Evolutionary conservation across 1,284 basidiomycete species (phyloP), one percentile per base, ranked within the genome.

Genomic region (Pseudozyma sp.): DNA sequence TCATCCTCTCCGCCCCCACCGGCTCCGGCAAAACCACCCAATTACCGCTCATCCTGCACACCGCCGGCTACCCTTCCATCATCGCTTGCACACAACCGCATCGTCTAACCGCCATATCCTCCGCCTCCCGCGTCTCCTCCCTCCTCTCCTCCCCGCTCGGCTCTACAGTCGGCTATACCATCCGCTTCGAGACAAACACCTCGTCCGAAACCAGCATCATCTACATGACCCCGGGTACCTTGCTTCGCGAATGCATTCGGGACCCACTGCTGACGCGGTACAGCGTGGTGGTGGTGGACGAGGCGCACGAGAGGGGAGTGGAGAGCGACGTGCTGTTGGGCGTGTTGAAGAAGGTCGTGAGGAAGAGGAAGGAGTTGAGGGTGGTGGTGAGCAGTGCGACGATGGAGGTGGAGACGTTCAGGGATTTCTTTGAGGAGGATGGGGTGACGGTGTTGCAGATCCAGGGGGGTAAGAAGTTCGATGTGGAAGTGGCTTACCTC

Each of bases 361-460:
- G 90, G 57, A 95, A 96, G 83, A 89, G 96, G 45, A 92, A 93
- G 3, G 90, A 92, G 7, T 88, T 99, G 46, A 89, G 97, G 24
- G 87, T 99, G 29, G 91, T 99, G 45, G 90, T 99, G 35, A 95
- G 94, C 4, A 97, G 94, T 5, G 97, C 97, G 1, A 99, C 96
- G 0, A 89, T 98, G 19, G 95, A 98, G 84, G 96, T 94, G 39
- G 88, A 90, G 48, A 89, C 90, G 11, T 94, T 99, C 77, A 86
- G 92, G 42, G 90, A 96, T 55, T 98, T 95, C 85, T 98, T 98
- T 55, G 85, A 86, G 19, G 55, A 59, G 10, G 52, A 29, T 42
- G 54, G 40, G 11, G 82, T 80, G 4, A 73, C 78, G 5, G 82
- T 86, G 58, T 59, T 86, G 8, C 73, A 81, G 10, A 54, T 87